Percentiles rank a stretch among this genome's conserved stretches.
phyloP scores from a whole-genome alignment of 164 flowering plant genomes.

The Vitis cinerea region DNA sequence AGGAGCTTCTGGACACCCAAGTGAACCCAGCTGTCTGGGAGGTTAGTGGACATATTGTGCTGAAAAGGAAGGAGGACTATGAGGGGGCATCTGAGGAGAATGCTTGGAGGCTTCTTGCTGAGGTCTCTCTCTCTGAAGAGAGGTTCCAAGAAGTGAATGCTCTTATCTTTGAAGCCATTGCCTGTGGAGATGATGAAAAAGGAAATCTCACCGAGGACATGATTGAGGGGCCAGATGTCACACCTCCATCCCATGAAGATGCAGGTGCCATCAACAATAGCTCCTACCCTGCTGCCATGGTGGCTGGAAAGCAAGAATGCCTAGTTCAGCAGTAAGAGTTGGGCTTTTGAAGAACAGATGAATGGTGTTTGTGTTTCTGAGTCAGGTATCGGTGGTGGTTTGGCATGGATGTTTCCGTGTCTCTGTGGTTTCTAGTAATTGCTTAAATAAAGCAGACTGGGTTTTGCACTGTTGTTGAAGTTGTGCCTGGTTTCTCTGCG shows the following conservation, averaged over 20 bases:
- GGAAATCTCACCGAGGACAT: conserved; percentile 1
- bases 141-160: conserved; percentile 55
- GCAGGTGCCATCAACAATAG: conserved; percentile 25
- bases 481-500: too few relatives aligned
- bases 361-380: background rate
- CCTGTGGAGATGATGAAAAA: conserved; percentile 15
- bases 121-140: conserved; percentile 52
- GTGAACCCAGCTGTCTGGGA: conserved; percentile 82
- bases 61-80: conserved; percentile 57
- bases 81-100: conserved; percentile 56
- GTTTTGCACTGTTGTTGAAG: conserved; percentile 3
- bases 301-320: conserved; percentile 52
- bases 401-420: conserved; percentile 3
- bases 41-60: conserved; percentile 74
- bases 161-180: conserved; percentile 50
- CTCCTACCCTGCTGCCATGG: conserved; percentile 25
- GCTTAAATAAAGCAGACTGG: conserved; percentile 35
- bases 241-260: conserved; percentile 22
- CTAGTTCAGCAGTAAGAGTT: conserved; percentile 43
- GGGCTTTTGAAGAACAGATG: background rate
- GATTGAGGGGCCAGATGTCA: conserved; percentile 24
- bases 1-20: conserved; percentile 65
- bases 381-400: background rate
- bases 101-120: conserved; percentile 57
- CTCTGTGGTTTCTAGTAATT: background rate